Conservation (phyloP, 2,329 filamentous ascomycete species). For the Neonectria sp. region DNA sequence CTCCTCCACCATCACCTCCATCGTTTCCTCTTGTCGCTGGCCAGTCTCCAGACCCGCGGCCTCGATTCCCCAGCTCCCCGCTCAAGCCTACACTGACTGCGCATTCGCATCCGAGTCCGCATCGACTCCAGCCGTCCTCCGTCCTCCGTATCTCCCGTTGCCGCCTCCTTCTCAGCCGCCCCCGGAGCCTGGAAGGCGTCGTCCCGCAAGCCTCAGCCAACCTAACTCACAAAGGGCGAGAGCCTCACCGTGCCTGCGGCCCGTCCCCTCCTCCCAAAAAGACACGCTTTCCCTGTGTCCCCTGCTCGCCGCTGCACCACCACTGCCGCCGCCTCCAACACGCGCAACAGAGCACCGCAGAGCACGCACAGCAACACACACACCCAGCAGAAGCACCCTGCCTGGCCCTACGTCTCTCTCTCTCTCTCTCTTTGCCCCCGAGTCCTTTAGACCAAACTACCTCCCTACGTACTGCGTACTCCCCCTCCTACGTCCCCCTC, state of each 20-base stretch:
- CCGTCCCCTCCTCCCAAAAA: constrained; percentile 33
- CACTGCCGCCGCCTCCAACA: constrained; percentile 39
- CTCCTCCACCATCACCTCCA: constrained; percentile 48
- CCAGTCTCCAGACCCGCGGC: constrained; percentile 33
- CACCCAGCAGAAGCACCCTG: constrained; percentile 38
- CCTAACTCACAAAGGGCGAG: constrained; percentile 33
- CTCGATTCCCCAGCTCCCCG: constrained; percentile 35
- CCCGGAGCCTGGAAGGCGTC: constrained; percentile 35
- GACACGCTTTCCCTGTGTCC: constrained; percentile 35
- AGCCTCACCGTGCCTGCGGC: constrained; percentile 30
- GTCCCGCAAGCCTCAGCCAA: constrained; percentile 36
- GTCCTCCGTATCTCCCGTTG: constrained; percentile 27
- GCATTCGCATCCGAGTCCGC: constrained; percentile 17
- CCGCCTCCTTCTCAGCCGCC: constrained; percentile 30
- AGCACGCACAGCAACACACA: constrained; percentile 40
- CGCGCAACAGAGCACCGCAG: constrained; percentile 35
- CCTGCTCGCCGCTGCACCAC: constrained; percentile 45
- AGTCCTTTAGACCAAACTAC: background rate
- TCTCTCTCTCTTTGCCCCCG: constrained; percentile 12
- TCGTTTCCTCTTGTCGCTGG: constrained; percentile 37
- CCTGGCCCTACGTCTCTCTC: constrained; percentile 26
- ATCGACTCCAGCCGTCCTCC: background rate
- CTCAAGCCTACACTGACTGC: constrained; percentile 31
- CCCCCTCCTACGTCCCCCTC: constrained; percentile 3
- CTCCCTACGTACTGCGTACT: constrained; percentile 16